phyloP scores from a whole-genome alignment of 192 early-diverging fungal genomes.

The Linderina pennispora region DNA sequence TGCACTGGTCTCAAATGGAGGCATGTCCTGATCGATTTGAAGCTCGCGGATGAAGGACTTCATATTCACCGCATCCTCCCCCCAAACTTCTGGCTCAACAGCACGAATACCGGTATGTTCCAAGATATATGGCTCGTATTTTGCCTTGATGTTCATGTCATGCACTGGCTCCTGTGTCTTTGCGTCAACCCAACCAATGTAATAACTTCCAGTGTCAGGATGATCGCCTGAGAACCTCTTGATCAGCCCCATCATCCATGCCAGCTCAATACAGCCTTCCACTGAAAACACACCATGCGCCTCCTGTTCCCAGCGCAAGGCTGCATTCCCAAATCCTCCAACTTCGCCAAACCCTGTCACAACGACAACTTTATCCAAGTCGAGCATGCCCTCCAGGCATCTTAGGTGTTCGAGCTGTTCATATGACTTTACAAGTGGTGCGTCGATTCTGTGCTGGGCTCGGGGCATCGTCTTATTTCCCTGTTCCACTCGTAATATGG shows the following conservation, averaged over 20 bases:
- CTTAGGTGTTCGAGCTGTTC: constrained; percentile 33
- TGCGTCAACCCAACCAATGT: constrained; percentile 85
- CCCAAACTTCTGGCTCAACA: constrained; percentile 76
- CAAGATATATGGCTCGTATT: constrained; percentile 81
- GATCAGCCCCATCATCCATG: constrained; percentile 90
- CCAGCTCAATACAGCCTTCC: constrained; percentile 60
- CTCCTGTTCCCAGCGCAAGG: constrained; percentile 22
- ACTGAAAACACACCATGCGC: not conserved
- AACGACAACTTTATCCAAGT: constrained; percentile 81
- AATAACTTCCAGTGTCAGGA: constrained; percentile 53
- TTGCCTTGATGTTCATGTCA: constrained; percentile 77
- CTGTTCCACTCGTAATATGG: too few species aligned
- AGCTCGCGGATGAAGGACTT: constrained; percentile 82
- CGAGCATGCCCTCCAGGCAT: constrained; percentile 61
- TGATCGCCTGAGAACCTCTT: constrained; percentile 75
- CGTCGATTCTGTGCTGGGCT: constrained; percentile 82
- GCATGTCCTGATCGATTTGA: constrained; percentile 71
- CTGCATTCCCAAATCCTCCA: constrained; percentile 75
- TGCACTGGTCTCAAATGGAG: constrained; percentile 72
- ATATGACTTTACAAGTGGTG: constrained; percentile 62
- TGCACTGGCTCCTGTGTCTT: constrained; percentile 73
- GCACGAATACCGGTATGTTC: constrained; percentile 84
- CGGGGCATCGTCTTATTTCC: constrained; percentile 61
- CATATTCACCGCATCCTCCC: constrained; percentile 75
- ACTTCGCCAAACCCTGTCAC: constrained; percentile 86